Evolutionary conservation across 192 early-diverging fungal genomes (phyloP), one percentile per base, ranked within the genome.

Genomic region (Entrophospora sp.): DNA sequence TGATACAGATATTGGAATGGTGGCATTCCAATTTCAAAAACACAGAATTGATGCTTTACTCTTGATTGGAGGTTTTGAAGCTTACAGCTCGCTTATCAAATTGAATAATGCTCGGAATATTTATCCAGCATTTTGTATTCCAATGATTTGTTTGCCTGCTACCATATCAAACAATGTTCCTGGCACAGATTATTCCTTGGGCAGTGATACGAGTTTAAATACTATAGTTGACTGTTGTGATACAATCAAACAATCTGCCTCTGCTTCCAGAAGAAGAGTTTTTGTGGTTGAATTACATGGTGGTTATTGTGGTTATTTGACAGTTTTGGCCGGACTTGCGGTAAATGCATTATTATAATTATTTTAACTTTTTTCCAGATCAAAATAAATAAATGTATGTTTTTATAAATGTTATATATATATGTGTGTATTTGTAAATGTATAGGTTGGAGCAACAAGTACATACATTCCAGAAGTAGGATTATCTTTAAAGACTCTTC

Each of bases 101-200:
- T 74, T 98, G 69, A 80, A 85, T 60, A 73, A 82, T 20, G 83
- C 81, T 40, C 77, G 96, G 43, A n/a, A 63, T 4, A 73, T 85
- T 67, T 98, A 94, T 70, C 96, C 96, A 37, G 89, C 91, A 2
- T 89, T 98, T 73, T 86, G 89, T 68, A 96, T 98, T 68, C 96
- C 96, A 0, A 93, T 96, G 77, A 83, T 89, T 22, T 82, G 90
- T 58, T 77, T 98, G 7, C 96, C 96, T 5, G 96, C 96, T 12
- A 98, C 96, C 0, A 87, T 98, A 61, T 92, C 89, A 32, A 98
- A 98, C 79, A 98, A 98, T 70, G 94, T 98, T 10, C 96, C 96
- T 3, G 96, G 94, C 13, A 96, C 96, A 0, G 94, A 98, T 71
- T 93, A 81, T 70, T 93, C 91, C 52, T 77, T 98, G 64, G 96